phyloP scores from a whole-genome alignment of 169 alveolate species.

The Plasmodium relictum region DNA sequence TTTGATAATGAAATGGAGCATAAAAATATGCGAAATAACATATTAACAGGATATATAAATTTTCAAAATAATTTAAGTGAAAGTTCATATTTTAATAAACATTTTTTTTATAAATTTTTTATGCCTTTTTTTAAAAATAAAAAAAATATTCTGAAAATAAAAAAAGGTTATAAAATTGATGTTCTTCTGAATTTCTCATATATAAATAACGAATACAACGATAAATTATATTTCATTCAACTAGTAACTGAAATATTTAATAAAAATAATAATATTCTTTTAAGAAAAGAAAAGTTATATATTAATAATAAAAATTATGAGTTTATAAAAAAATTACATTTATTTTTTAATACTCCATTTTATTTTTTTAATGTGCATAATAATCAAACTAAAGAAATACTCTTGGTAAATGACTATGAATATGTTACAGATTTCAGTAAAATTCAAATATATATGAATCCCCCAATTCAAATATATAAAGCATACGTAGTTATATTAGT shows the following conservation, averaged over 20 bases:
- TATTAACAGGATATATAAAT: slow-evolving; percentile 57
- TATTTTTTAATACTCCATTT: slow-evolving; percentile 60
- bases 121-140: slow-evolving; percentile 29
- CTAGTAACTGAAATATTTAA: slow-evolving; percentile 37
- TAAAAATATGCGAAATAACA: slow-evolving; percentile 35
- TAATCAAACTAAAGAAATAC: slow-evolving; percentile 24
- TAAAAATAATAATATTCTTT: slow-evolving; percentile 8
- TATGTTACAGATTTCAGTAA: slow-evolving; percentile 22
- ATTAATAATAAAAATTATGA: slow-evolving; percentile 52
- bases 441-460: slow-evolving; percentile 37
- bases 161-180: slow-evolving; percentile 64
- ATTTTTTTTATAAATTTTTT: slow-evolving; percentile 19
- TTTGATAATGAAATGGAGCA: slow-evolving; percentile 29
- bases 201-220: slow-evolving; percentile 55
- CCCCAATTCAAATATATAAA: slow-evolving; percentile 56
- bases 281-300: slow-evolving; percentile 58
- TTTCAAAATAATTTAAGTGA: slow-evolving; percentile 23
- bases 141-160: slow-evolving; percentile 24
- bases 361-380: slow-evolving; percentile 50
- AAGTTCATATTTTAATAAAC: not conserved
- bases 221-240: slow-evolving; percentile 46
- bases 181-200: slow-evolving; percentile 45
- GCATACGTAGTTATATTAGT: slow-evolving; percentile 45
- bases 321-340: slow-evolving; percentile 57
- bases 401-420: slow-evolving; percentile 25